Percentiles rank a stretch among this genome's conserved stretches.
Conservation (phyloP, 805 yeast species). For the Isabelozyma rhagii region DNA sequence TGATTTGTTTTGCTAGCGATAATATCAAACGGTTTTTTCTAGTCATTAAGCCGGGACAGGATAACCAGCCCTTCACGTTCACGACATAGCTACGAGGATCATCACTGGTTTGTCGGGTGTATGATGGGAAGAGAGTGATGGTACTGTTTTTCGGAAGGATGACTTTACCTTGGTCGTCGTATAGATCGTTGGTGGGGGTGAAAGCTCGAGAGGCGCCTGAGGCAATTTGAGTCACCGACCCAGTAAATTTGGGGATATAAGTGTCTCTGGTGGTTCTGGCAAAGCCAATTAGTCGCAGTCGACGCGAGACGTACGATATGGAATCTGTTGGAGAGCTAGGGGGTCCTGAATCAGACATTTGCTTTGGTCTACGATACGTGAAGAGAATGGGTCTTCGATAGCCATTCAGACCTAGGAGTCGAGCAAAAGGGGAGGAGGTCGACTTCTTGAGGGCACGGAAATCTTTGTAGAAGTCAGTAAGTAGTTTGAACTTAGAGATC, state of each 20-base stretch:
- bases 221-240: constrained; percentile 48
- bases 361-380: background rate
- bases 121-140: constrained; percentile 47
- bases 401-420: background rate
- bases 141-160: constrained; percentile 54
- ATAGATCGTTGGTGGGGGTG: constrained; percentile 16
- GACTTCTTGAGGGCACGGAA: constrained; percentile 21
- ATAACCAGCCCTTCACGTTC: constrained; percentile 70
- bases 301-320: constrained; percentile 19
- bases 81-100: constrained; percentile 32
- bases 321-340: constrained; percentile 1
- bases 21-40: constrained; percentile 69
- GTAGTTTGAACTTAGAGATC: constrained; percentile 19
- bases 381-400: background rate
- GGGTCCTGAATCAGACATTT: background rate
- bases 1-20: constrained; percentile 66
- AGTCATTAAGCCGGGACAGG: constrained; percentile 65
- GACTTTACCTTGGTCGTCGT: constrained; percentile 25
- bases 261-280: constrained; percentile 55
- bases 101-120: constrained; percentile 21
- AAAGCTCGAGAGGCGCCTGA: constrained; percentile 40
- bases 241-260: constrained; percentile 51
- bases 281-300: constrained; percentile 48
- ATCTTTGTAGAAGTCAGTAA: constrained; percentile 30
- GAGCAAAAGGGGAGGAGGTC: background rate